Evolutionary conservation across 2,329 filamentous ascomycete species (phyloP).

Genomic region (Hypoxylon sp.): DNA sequence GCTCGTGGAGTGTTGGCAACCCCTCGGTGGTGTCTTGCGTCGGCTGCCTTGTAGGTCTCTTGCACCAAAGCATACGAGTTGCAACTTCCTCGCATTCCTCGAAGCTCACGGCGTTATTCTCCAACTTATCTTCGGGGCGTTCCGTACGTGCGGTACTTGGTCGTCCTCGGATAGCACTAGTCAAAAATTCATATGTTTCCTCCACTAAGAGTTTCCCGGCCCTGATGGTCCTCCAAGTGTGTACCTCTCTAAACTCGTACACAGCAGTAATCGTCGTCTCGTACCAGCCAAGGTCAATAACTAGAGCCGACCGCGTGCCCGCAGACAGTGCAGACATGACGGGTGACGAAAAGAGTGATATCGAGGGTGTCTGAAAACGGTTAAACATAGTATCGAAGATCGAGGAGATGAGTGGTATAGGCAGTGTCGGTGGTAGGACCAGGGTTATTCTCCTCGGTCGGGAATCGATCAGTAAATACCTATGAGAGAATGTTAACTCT

Average conservation of each 20-base stretch:
- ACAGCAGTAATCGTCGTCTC: constrained; percentile 89
- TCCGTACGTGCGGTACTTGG: constrained; percentile 45
- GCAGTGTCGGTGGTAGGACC: constrained; percentile 82
- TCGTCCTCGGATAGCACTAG: constrained; percentile 58
- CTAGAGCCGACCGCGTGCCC: constrained; percentile 86
- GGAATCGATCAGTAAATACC: constrained; percentile 78
- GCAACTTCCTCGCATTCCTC: constrained; percentile 86
- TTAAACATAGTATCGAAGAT: constrained; percentile 84
- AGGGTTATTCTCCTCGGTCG: constrained; percentile 82
- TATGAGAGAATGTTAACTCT: constrained; percentile 51
- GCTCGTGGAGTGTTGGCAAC: constrained; percentile 69
- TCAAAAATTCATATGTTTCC: constrained; percentile 76
- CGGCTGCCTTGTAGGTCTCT: constrained; percentile 56
- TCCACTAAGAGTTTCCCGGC: constrained; percentile 80
- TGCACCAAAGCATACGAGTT: constrained; percentile 84
- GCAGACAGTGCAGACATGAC: constrained; percentile 82
- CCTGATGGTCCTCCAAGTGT: constrained; percentile 77
- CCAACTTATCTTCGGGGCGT: constrained; percentile 51
- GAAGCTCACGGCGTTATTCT: constrained; percentile 70
- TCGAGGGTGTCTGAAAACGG: constrained; percentile 82
- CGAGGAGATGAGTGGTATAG: constrained; percentile 82
- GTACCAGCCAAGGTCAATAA: constrained; percentile 93
- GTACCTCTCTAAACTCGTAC: constrained; percentile 90
- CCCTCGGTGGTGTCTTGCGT: constrained; percentile 54
- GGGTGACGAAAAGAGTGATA: constrained; percentile 85